A percentile compares a stretch with the other conserved stretches of the same genome.
phyloP scores from a whole-genome alignment of 208 protist species.

The Acanthamoeba castellanii region DNA sequence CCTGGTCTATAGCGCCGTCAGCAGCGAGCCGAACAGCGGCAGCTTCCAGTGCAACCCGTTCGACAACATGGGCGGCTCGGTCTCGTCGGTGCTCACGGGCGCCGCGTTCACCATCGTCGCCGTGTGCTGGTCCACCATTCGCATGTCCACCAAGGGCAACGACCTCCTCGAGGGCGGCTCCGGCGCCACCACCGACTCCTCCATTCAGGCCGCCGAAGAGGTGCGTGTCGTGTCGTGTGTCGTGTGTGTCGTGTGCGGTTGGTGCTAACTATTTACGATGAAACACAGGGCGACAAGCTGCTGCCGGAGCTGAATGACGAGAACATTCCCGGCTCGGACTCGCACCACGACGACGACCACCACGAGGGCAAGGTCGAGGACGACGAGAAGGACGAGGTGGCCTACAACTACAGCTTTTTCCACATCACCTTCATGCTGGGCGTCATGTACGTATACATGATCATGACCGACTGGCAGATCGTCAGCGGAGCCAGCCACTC shows the following conservation, averaged over 20 bases:
- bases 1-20: constrained; percentile 93
- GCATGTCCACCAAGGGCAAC: constrained; percentile 74
- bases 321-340: not conserved
- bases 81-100: constrained; percentile 89
- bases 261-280: not conserved
- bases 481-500: constrained; percentile 84
- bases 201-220: constrained; percentile 89
- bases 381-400: constrained; percentile 78
- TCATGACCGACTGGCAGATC: constrained; percentile 94
- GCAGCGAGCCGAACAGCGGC: constrained; percentile 82
- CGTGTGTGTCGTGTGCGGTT: not conserved
- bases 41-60: constrained; percentile 90
- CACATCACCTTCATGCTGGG: constrained; percentile 95
- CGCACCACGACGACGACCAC: constrained; percentile 51
- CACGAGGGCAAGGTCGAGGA: constrained; percentile 78
- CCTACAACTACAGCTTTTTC: constrained; percentile 94
- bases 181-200: constrained; percentile 89
- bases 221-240: constrained; percentile 81
- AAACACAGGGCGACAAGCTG: not conserved
- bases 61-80: constrained; percentile 71
- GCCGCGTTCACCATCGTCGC: constrained; percentile 85
- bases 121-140: constrained; percentile 81
- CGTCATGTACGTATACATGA: constrained; percentile 95
- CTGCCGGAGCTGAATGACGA: not conserved
- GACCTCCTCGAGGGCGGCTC: constrained; percentile 36